phyloP scores from a whole-genome alignment of 2,329 filamentous ascomycete genomes.

The Onygenales sp. region DNA sequence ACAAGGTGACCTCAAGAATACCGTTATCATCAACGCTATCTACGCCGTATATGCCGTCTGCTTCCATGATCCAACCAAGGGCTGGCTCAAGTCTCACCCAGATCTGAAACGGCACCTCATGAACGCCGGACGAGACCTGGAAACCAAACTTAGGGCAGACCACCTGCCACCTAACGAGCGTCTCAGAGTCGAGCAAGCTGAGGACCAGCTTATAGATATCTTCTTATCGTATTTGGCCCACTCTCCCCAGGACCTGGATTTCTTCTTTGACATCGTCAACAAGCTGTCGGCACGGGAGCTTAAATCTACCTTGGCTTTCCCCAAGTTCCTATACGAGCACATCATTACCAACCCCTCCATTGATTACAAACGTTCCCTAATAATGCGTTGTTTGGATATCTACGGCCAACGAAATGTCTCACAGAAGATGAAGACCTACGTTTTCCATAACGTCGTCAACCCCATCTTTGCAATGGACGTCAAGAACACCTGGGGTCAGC shows the following conservation, averaged over 20 bases:
- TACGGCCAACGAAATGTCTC: slow-evolving; percentile 70
- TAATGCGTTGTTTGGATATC: slow-evolving; percentile 77
- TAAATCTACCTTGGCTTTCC: slow-evolving; percentile 64
- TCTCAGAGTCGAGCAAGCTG: slow-evolving; percentile 77
- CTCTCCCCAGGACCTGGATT: slow-evolving; percentile 67
- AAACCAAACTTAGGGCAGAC: slow-evolving; percentile 62
- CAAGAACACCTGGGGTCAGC: slow-evolving; percentile 63
- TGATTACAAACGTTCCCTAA: slow-evolving; percentile 72
- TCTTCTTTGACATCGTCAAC: slow-evolving; percentile 76
- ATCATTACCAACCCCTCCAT: slow-evolving; percentile 78
- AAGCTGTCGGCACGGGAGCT: slow-evolving; percentile 75
- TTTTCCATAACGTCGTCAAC: slow-evolving; percentile 86
- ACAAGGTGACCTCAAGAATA: slow-evolving; percentile 58
- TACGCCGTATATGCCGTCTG: slow-evolving; percentile 74
- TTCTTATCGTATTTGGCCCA: slow-evolving; percentile 71
- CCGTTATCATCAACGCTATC: slow-evolving; percentile 76
- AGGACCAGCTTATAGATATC: slow-evolving; percentile 77
- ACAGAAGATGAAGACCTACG: slow-evolving; percentile 86
- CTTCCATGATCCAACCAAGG: slow-evolving; percentile 52
- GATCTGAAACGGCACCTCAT: slow-evolving; percentile 51
- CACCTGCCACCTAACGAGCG: slow-evolving; percentile 62
- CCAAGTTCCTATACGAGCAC: slow-evolving; percentile 71
- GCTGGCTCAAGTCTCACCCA: slow-evolving; percentile 54
- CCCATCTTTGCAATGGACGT: slow-evolving; percentile 96
- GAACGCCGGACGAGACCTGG: slow-evolving; percentile 64